Conservation (phyloP, 352 stramenopile genomes). For the Albugo candida region DNA sequence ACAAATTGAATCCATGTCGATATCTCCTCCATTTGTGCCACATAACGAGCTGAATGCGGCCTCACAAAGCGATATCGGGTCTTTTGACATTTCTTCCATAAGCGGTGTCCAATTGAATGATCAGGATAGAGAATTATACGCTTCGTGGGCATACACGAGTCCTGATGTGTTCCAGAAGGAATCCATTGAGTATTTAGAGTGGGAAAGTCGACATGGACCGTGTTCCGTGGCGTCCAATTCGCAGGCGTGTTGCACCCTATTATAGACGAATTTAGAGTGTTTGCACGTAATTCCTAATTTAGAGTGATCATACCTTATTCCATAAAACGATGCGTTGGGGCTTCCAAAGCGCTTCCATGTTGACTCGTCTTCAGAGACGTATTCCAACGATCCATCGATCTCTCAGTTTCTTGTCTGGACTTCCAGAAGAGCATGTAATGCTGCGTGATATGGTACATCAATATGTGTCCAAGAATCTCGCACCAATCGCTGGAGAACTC, state of each 20-base stretch:
- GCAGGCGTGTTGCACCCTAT: conserved; percentile 48
- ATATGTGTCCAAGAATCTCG: conserved; percentile 89
- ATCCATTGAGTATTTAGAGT: conserved; percentile 65
- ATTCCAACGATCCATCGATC: conserved; percentile 13
- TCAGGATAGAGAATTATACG: conserved; percentile 47
- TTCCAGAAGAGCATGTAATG: conserved; percentile 93
- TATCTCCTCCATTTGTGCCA: conserved; percentile 51
- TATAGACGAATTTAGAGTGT: conserved; percentile 13
- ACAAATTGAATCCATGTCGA: conserved; percentile 41
- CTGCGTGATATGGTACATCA: conserved; percentile 90
- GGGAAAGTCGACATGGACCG: conserved; percentile 58
- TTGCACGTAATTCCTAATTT: not conserved
- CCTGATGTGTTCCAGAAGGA: conserved; percentile 59
- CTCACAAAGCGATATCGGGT: conserved; percentile 61
- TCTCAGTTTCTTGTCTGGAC: conserved; percentile 33
- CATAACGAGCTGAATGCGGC: conserved; percentile 74
- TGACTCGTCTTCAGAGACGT: too few species aligned
- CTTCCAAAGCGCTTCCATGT: too few species aligned
- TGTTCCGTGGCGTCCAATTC: conserved; percentile 34
- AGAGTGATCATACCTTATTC: not conserved
- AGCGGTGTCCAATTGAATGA: conserved; percentile 57
- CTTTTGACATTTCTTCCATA: conserved; percentile 47
- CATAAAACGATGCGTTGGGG: too few species aligned
- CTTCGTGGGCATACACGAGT: conserved; percentile 53
- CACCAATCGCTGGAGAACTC: conserved; percentile 76